Evolutionary conservation across 768 basidiomycete genomes (phyloP), one percentile per base, ranked within the genome.

Genomic region (Tubosaeta sp.): DNA sequence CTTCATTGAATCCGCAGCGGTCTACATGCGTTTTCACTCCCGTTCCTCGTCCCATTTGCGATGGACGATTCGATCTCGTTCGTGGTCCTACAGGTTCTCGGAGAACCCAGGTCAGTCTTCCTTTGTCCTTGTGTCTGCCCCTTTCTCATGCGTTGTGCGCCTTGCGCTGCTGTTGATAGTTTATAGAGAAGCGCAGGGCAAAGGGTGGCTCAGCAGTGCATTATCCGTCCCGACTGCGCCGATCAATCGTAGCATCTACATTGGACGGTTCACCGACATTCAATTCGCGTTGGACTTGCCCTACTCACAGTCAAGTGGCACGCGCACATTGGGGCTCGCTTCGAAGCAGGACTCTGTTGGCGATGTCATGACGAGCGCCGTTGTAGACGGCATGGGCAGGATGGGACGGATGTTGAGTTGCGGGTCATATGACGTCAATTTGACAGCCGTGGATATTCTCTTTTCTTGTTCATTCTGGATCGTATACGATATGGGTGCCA

Each of bases 381-480:
- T 26, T 87, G 70, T 97, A 88, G 6, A 95, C 72, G 64, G 88
- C 82, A 5, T 94, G 72, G 0, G 19, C 22, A 48, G 47, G 31
- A 88, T 82, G 27, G 93, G 52, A 52, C 50, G 27, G n/a, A n/a
- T n/a, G 54, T 60, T 6, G 58, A 52, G 43, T 16, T 56, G 54
- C 17, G 33, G 7, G 25, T 42, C 13, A 26, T 42, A 22, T 39
- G 12, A 39, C 17, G 17, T 38, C 17, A 9, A 17, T 17, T 33
- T 33, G 37, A 38, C 17, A 8, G 4, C 3, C 16, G 32, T 35
- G 13, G 9, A 19, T 38, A 38, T 22, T 7, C 35, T 13, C n/a
- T 5, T 35, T 19, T 39, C 38, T 39, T 39, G 38, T 38, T 34
- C 17, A 2, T 19, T 39, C 19, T 39, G 19, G 38, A 19, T 19